Conservation (phyloP, 805 yeast species). For the Candida nonsorbophila region DNA sequence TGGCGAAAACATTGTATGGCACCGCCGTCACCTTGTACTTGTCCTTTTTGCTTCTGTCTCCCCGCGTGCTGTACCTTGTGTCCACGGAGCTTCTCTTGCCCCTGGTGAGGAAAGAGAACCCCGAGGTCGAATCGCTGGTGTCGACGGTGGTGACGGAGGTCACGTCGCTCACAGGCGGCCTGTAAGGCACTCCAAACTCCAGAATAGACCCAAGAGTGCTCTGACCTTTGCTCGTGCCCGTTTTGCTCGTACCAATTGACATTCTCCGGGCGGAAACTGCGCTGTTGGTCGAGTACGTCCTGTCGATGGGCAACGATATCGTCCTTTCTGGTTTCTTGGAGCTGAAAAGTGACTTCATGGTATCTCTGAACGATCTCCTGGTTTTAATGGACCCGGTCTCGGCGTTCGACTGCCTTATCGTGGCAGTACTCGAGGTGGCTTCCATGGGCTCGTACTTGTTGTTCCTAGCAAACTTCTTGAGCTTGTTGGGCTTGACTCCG, state of each 20-base stretch:
- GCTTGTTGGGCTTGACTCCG: no score
- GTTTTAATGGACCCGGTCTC: conserved; percentile 5
- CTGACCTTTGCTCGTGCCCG: no score
- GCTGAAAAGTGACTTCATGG: conserved; percentile 7
- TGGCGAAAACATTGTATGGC: conserved; percentile 11
- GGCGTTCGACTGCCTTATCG: conserved; percentile 6
- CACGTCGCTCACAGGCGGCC: conserved; percentile 9
- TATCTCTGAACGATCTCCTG: conserved; percentile 11
- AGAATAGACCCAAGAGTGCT: no score
- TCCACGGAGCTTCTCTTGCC: conserved; percentile 8
- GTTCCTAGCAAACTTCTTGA: conserved; percentile 10
- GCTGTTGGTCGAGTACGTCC: conserved; percentile 9
- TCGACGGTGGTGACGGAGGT: conserved; percentile 9
- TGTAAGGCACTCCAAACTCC: no score
- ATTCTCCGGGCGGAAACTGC: conserved; percentile 4
- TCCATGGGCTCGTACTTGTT: conserved; percentile 11
- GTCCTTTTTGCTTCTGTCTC: conserved; percentile 8
- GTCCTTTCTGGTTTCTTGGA: conserved; percentile 1
- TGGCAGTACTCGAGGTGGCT: conserved; percentile 5
- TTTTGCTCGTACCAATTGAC: no score
- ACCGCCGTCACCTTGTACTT: conserved; percentile 10
- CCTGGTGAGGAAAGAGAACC: conserved; percentile 11
- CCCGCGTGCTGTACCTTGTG: conserved; percentile 6
- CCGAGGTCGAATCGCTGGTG: conserved; percentile 12
- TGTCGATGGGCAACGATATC: conserved; percentile 10